Conservation (phyloP, 495 filamentous ascomycete genomes). For the Neurospora sp. region DNA sequence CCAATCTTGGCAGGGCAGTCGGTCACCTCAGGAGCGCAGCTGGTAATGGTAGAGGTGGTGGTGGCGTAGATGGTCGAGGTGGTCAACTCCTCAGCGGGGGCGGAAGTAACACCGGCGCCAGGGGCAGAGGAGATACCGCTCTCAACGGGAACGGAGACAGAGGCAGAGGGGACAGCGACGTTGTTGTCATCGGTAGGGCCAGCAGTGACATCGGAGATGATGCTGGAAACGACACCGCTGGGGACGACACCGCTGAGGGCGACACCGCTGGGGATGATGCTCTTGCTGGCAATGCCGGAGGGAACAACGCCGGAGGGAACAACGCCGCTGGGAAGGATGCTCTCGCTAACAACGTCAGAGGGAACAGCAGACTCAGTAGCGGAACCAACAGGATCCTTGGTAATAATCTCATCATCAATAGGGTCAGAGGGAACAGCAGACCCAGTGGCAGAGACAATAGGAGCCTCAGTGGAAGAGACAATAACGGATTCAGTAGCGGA, state of each 20-base stretch:
- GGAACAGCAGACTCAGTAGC: not conserved
- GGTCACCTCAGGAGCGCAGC: conserved; percentile 49
- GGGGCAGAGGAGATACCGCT: not conserved
- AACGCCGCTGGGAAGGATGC: too few relatives aligned
- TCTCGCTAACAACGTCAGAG: too few relatives aligned
- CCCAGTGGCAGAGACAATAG: not conserved
- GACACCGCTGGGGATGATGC: not conserved
- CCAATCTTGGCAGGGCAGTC: conserved; percentile 32
- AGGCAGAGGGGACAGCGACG: not conserved
- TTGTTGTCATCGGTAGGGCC: not conserved
- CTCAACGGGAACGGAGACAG: not conserved
- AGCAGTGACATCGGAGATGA: not conserved
- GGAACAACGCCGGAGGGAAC: not conserved
- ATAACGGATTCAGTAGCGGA: too few relatives aligned
- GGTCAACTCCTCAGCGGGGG: conserved; percentile 5
- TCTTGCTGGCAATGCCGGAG: too few relatives aligned
- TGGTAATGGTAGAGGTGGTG: conserved; percentile 44
- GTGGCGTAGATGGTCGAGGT: conserved; percentile 41
- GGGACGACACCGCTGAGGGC: not conserved
- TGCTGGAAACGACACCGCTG: not conserved
- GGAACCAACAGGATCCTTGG: not conserved
- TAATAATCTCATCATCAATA: conserved; percentile 3
- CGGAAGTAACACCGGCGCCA: not conserved
- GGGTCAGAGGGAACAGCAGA: not conserved
- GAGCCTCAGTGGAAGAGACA: not conserved